Conservation (phyloP, 2,329 filamentous ascomycete species). For the Calonectria naviculata region DNA sequence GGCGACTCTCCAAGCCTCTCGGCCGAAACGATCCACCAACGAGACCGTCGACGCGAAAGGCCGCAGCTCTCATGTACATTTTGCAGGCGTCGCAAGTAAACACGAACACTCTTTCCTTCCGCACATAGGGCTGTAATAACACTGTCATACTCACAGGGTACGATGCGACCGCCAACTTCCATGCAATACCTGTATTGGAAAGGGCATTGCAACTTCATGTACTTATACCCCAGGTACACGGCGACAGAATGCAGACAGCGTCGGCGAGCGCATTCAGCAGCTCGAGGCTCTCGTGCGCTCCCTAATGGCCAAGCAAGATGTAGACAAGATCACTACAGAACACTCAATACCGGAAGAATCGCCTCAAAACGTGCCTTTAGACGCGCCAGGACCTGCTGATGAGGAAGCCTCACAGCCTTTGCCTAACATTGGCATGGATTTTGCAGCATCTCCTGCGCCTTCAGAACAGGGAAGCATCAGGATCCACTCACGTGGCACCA, state of each 20-base stretch:
- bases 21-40: background rate
- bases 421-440: background rate
- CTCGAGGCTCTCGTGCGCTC: constrained; percentile 45
- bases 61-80: constrained; percentile 12
- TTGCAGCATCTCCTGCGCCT: background rate
- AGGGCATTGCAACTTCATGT: background rate
- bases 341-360: background rate
- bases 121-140: background rate
- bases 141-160: background rate
- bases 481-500: constrained; percentile 31
- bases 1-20: background rate
- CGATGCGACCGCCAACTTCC: constrained; percentile 15
- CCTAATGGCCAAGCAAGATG: constrained; percentile 33
- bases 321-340: background rate
- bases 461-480: constrained; percentile 47
- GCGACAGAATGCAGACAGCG: background rate
- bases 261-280: background rate
- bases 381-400: background rate
- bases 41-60: background rate
- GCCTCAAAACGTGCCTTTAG: background rate
- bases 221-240: background rate
- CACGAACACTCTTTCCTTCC: background rate
- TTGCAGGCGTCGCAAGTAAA: constrained; percentile 9
- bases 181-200: constrained; percentile 4
- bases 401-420: background rate